Evolutionary conservation across 257 asterid genomes (phyloP).

Genomic region (Jacaranda mimosifolia): DNA sequence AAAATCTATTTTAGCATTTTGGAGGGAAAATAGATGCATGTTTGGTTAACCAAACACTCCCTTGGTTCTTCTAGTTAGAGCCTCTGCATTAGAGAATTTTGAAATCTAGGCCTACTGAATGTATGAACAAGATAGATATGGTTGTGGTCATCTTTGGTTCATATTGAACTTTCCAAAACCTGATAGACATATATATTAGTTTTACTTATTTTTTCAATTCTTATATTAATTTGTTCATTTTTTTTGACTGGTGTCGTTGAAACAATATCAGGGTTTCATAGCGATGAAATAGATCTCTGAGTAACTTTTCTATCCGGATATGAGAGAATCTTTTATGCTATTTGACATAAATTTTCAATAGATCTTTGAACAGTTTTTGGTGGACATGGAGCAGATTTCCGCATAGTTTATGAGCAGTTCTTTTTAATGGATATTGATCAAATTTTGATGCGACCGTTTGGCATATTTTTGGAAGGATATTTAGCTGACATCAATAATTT

Average conservation of each 20-base stretch:
- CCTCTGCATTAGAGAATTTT: not conserved
- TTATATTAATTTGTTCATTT: not conserved
- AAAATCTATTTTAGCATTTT: too few relatives aligned
- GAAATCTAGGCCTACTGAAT: not conserved
- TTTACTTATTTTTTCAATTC: not conserved
- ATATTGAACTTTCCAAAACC: not conserved
- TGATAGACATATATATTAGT: not conserved
- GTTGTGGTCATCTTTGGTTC: not conserved
- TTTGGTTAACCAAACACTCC: too few relatives aligned
- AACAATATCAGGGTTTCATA: not conserved
- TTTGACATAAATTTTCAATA: not conserved
- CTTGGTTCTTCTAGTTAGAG: not conserved
- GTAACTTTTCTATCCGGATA: not conserved
- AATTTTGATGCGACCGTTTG: not conserved
- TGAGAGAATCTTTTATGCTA: not conserved
- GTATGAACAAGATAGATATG: not conserved
- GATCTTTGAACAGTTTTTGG: not conserved
- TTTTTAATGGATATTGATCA: not conserved
- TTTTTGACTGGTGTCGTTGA: not conserved
- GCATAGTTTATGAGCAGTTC: not conserved
- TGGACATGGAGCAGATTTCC: not conserved
- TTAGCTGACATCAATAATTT: not conserved
- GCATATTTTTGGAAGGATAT: not conserved
- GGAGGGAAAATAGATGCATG: too few relatives aligned
- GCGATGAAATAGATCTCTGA: not conserved